A percentile compares a stretch with the other conserved stretches of the same genome.
phyloP scores from a whole-genome alignment of 2,329 filamentous ascomycete species.

The Pestalotiopsis sp. region DNA sequence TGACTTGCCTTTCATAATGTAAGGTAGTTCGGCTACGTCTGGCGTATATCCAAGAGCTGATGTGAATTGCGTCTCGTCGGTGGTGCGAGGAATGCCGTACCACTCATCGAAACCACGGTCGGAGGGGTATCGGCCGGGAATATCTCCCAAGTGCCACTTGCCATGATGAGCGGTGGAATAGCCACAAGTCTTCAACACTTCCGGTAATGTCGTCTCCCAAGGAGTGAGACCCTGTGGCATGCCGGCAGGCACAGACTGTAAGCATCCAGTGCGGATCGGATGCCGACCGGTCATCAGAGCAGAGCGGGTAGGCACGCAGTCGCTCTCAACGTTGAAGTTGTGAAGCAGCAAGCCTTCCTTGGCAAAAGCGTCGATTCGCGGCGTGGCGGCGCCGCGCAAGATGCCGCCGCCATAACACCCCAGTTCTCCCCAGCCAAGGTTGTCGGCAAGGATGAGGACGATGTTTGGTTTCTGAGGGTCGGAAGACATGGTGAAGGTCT shows the following conservation, averaged over 20 bases:
- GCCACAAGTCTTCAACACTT: constrained; percentile 29
- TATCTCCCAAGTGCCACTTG: constrained; percentile 39
- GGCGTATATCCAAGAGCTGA: neutral
- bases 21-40: neutral
- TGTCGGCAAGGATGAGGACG: constrained; percentile 37
- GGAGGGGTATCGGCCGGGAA: constrained; percentile 36
- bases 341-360: constrained; percentile 35
- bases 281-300: constrained; percentile 38
- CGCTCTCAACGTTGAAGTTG: constrained; percentile 41
- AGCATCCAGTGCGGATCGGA: constrained; percentile 37
- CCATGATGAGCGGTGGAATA: constrained; percentile 36
- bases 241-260: constrained; percentile 35
- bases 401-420: constrained; percentile 36
- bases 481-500: constrained; percentile 20
- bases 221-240: constrained; percentile 35
- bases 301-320: constrained; percentile 37
- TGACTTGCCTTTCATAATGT: neutral
- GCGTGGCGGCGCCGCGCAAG: constrained; percentile 35
- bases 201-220: constrained; percentile 35
- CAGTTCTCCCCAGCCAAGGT: constrained; percentile 40
- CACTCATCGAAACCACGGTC: constrained; percentile 40
- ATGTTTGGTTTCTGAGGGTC: constrained; percentile 31
- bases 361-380: constrained; percentile 35
- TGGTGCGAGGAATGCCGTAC: constrained; percentile 33
- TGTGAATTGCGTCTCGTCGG: neutral